Evolutionary conservation across 1,139 yeast species (phyloP), one percentile per base, ranked within the genome.

Genomic region (Debaryomyces sp.): DNA sequence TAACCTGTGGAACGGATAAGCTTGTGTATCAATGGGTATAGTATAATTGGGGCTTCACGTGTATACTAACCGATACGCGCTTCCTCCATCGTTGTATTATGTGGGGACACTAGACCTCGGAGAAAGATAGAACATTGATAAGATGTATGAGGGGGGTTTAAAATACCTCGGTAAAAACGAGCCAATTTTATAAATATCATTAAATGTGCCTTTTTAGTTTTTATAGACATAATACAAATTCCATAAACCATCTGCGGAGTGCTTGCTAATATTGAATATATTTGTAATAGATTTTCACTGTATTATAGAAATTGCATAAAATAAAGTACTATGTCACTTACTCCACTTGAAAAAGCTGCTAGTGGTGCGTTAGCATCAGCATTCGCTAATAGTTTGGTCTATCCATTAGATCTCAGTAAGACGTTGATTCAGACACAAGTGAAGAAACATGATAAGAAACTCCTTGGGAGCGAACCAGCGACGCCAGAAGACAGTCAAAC

Each of bases 351-450:
- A 55, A 85, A 85, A 63, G 96, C 96, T 0, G 79, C 89, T 17
- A 85, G 90, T 44, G 96, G 96, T 1, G 91, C 96, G 0, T 77
- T 86, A 49, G 96, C 96, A 6, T 89, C 96, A 4, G 87, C 85
- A 40, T 67, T 88, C 49, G 96, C 96, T 40, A 89, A 87, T 65
- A 75, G 90, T n/a, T 73, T 84, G 41, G 89, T 87, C 2, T 88
- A 85, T 58, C 96, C 96, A 0, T 68, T 88, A 47, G 94, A 87
- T 61, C 71, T 87, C 51, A 78, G 87, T 52, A 87, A 87, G 62
- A 87, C 92, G 0, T 75, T 88, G 47, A 80, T 87, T 45, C 95
- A 87, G 63, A 84, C 91, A 3, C 91, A 86, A 59, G 79, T 76
- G 48, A 73, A 68, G 56, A 61, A 60, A 51, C 56, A 52, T 22